Evolutionary conservation across 768 basidiomycete genomes (phyloP), one percentile per base, ranked within the genome.

Genomic region (Lactifluus echinatus): DNA sequence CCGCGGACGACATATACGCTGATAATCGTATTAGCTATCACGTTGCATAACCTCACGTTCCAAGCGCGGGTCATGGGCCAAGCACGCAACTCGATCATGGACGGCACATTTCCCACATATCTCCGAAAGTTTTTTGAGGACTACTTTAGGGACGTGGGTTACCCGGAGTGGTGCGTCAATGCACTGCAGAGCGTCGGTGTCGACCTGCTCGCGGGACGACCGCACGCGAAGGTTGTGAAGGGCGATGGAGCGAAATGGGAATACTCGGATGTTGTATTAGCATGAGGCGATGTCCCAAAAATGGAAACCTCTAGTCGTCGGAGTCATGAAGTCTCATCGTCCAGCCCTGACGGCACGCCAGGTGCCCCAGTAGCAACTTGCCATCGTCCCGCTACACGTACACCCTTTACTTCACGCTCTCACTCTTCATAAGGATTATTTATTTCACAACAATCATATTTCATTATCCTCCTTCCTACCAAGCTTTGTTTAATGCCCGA

Each of bases 31-130:
- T 37, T 23, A 93, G 90, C 87, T 24, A 70, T 92, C 54, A 91
- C 90, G 3, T 76, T 85, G 57, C 90, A 92, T 65, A 93, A 93
- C 67, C 75, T 92, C 58, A 80, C 83, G 40, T 93, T 92, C 72
- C 88, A 93, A 73, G 91, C 90, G 17, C 83, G 81, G 61, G 73
- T 94, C 10, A 91, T 94, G 89, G 87, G 88, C n/a, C 76, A 80
- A 28, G 89, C 87, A 40, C 77, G 92, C 53, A 80, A 87, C 63
- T 87, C 92, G 2, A 93, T 94, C 63, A 67, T 92, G 56, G 76
- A 78, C 29, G 89, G 84, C 36, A 79, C 73, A 11, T 95, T 91
- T 69, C 93, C 92, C 1, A 75, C 79, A 50, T 94, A 89, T 67
- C 75, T 94, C 28, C 76, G 76, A 51, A 71, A 70, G 7, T 95